These are phyloP conservation scores for Echria macrotheca DNA, from an alignment of 495 filamentous ascomycete genomes.

Conservation along the genomic window DNA sequence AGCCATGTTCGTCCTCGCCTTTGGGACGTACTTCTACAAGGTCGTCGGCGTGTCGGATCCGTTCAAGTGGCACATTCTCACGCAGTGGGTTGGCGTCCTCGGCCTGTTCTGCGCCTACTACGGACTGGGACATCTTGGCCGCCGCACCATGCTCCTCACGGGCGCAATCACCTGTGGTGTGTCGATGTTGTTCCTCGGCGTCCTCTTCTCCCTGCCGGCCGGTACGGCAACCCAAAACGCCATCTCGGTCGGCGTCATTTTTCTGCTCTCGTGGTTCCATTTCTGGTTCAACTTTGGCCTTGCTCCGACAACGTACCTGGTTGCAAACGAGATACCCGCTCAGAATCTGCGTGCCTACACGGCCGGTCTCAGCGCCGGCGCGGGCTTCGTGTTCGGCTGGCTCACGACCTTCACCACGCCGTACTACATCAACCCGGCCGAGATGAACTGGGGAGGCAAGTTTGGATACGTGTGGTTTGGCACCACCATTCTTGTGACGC, in stretches of 20 bases:
- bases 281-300: not conserved
- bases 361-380: slow-evolving; percentile 45
- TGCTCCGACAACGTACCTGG: not conserved
- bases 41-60: slow-evolving; percentile 53
- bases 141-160: not conserved
- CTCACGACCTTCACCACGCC: slow-evolving; percentile 52
- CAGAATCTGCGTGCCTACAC: slow-evolving; percentile 49
- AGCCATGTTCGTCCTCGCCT: slow-evolving; percentile 23
- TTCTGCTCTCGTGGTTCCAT: slow-evolving; percentile 15
- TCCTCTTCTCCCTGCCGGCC: not conserved
- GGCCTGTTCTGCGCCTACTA: not conserved
- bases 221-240: slow-evolving; percentile 45
- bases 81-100: slow-evolving; percentile 1
- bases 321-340: slow-evolving; percentile 45
- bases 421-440: slow-evolving; percentile 55
- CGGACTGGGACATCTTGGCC: not conserved
- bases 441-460: slow-evolving; percentile 50
- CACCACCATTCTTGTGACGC: slow-evolving; percentile 16
- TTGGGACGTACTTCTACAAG: slow-evolving; percentile 58
- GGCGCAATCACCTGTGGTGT: not conserved
- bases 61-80: slow-evolving; percentile 41
- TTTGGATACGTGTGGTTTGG: slow-evolving; percentile 51
- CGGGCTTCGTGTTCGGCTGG: slow-evolving; percentile 50
- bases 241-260: slow-evolving; percentile 46
- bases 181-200: not conserved